Conservation (phyloP, 2,329 filamentous ascomycete genomes). For the Grosmannia huntii region DNA sequence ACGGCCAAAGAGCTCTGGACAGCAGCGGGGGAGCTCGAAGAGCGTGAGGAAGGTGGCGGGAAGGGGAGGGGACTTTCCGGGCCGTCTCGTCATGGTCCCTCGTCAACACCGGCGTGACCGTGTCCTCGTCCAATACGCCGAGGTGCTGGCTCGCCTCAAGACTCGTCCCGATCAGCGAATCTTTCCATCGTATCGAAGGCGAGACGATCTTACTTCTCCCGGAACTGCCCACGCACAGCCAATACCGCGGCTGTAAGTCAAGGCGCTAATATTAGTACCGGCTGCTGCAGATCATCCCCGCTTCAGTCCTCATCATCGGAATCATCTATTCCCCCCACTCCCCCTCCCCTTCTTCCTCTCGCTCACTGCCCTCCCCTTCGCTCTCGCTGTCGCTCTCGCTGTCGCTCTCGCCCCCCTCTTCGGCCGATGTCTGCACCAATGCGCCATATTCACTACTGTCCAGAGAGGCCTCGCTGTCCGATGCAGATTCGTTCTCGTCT, state of each 20-base stretch:
- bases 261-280: background rate
- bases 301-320: background rate
- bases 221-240: background rate
- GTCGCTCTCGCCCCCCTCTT: background rate
- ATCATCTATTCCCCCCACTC: background rate
- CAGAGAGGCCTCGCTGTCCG: background rate
- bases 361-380: background rate
- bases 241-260: background rate
- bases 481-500: background rate
- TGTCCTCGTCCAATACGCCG: constrained; percentile 31
- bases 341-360: background rate
- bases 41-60: constrained; percentile 22
- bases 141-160: constrained; percentile 33
- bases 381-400: background rate
- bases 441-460: background rate
- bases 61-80: no score
- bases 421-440: background rate
- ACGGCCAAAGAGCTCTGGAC: constrained; percentile 26
- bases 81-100: no score
- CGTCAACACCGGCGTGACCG: constrained; percentile 16
- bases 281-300: background rate
- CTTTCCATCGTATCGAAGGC: background rate
- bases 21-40: constrained; percentile 25
- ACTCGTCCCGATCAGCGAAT: constrained; percentile 20
- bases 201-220: background rate